A percentile compares a stretch with the other conserved stretches of the same genome.
phyloP scores from a whole-genome alignment of 305 asterid genomes.

The Striga hermonthica region DNA sequence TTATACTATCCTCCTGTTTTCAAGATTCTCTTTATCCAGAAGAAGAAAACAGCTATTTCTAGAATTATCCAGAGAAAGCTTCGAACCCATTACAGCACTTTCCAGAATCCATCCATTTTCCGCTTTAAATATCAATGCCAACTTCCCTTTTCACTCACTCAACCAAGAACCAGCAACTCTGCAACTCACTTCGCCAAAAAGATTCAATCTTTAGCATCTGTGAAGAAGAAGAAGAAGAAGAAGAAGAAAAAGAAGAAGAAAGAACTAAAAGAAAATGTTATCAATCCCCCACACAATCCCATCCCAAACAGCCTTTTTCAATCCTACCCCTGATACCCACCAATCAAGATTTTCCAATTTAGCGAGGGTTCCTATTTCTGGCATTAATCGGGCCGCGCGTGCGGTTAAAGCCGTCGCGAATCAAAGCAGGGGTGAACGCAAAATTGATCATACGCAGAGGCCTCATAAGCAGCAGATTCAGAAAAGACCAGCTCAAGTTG shows the following conservation, averaged over 20 bases:
- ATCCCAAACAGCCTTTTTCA: conserved; percentile 26
- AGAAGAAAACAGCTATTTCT: too few relatives aligned
- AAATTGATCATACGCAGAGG: conserved; percentile 54
- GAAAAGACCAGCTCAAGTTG: conserved; percentile 41
- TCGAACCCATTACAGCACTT: too few relatives aligned
- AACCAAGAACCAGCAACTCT: too few relatives aligned
- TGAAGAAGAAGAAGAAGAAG: background rate
- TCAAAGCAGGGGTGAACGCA: conserved; percentile 35
- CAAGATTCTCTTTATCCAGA: too few relatives aligned
- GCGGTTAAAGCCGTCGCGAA: conserved; percentile 36
- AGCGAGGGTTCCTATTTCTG: conserved; percentile 4
- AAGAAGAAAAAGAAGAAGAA: conserved; percentile 38
- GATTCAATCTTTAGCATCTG: background rate
- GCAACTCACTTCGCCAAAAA: too few relatives aligned
- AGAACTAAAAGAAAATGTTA: conserved; percentile 40
- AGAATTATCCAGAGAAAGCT: too few relatives aligned
- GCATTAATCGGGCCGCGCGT: conserved; percentile 5
- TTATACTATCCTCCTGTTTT: too few relatives aligned
- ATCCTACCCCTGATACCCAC: background rate
- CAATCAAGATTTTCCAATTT: conserved; percentile 22
- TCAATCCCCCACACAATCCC: conserved; percentile 31
- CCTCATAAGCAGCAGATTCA: conserved; percentile 28
- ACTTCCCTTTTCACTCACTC: too few relatives aligned
- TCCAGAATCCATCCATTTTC: too few relatives aligned
- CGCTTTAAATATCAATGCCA: too few relatives aligned